Base-by-base conservation (phyloP, 768 basidiomycete genomes). In the Russula foetens region DNA sequence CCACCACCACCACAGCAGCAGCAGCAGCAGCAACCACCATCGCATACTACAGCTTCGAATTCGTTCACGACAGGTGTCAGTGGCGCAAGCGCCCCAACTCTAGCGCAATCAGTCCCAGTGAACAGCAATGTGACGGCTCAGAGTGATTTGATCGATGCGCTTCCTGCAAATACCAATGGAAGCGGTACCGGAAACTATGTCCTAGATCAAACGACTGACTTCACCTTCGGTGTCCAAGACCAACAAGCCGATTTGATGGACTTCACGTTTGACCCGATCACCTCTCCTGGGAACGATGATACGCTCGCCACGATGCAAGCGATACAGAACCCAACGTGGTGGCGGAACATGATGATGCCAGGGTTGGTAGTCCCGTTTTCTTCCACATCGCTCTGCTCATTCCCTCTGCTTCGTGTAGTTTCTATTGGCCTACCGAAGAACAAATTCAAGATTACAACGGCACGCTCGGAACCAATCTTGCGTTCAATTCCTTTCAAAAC, bases 341-440 rank as follows among this genome's bases (percentile, higher is more conserved):
- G 86, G 88, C 72, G 79, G 46, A 86, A 81, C 51, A 85, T 89
- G 84, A 86, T 90, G 88, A 88, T 91, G 86, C 89, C 89, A 39
- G 89, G 89, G 85, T 86, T 51, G 26, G 73, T 66, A 38, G 28
- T 15, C 43, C 26, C 17, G 4, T 4, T 9, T n/a, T 9, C 28
- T n/a, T 49, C 29, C 2, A 15, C 39, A 5, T 58, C 39, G 11
- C 26, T 4, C 15, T 19, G 6, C 48, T 50, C 29, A 41, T 19
- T 14, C 2, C 29, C 33, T 12, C 15, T 21, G 35, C 35, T 6
- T 35, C 14, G 35, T 45, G 52, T 19, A 65, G 64, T 7, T 65
- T 63, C 49, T 47, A 29, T 35, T 65, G 64, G 64, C 62, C 64
- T 3, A 17, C 44, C n/a, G 63, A 62, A 35, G 48, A 61, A 19